Evolutionary conservation across 257 asterid genomes (phyloP), one percentile per base, ranked within the genome.

Genomic region (Rhazya stricta): DNA sequence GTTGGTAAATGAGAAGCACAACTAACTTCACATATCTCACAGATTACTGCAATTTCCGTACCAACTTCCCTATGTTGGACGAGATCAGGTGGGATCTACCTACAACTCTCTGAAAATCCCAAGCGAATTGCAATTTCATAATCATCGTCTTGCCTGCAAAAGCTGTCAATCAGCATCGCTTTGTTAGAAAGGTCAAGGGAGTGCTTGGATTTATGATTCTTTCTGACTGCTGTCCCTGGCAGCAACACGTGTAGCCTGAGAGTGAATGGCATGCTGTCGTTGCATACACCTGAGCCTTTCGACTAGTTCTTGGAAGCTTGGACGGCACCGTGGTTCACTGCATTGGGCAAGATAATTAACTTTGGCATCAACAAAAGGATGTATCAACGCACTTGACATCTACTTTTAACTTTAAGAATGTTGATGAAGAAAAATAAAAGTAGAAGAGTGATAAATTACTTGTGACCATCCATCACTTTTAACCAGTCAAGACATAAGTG

Each of bases 271-370:
- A 63, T 65, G 80, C 72, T 78, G 90, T 75, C 63, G 88, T 78
- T 87, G 94, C 79, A 94, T 51, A 51, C 89, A 93, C 81, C 84
- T 89, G 15, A 94, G 90, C 85, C 76, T 90, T 73, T 87, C 98
- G 42, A 92, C 84, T 53, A 94, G 77, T 80, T 94, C 98, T 76
- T 82, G 89, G 86, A 90, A 90, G 13, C 91, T 77, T 57, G 98
- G 97, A 13, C 97, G 97, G 61, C 72, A 10, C 39, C 67, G 88
- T 39, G 97, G 95, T 72, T 94, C 96, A 37, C 98, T 94, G 84
- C 54, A 80, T 71, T 76, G 69, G 73, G 48, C 42, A 76, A 66
- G 86, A 78, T 29, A 45, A 62, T 60, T 54, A 43, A 32, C 43
- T 71, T 69, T 1, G 61, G 15, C 23, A 25, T 78, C 41, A 56